phyloP scores from a whole-genome alignment of 805 yeast species.

The Candida tallmaniae region DNA sequence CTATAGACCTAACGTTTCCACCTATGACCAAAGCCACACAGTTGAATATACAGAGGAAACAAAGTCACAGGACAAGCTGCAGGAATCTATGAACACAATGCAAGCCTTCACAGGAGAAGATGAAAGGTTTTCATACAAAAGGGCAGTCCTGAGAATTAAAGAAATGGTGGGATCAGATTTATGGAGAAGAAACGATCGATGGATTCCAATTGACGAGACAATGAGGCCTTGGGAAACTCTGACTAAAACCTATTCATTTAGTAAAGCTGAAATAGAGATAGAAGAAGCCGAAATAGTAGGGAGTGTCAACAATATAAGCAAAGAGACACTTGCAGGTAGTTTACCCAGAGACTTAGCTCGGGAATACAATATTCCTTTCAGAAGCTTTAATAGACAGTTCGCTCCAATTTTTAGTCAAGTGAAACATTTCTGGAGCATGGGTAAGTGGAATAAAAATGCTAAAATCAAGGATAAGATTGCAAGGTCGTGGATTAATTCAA shows the following conservation, averaged over 20 bases:
- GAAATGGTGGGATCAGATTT: conserved; percentile 51
- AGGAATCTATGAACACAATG: conserved; percentile 40
- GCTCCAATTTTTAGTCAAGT: conserved; percentile 20
- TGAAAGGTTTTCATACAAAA: conserved; percentile 65
- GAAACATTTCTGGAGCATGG: conserved; percentile 67
- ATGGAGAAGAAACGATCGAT: conserved; percentile 47
- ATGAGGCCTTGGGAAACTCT: conserved; percentile 59
- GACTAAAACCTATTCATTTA: background rate
- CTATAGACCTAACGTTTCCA: conserved; percentile 63
- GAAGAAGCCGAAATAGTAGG: background rate
- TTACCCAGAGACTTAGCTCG: conserved; percentile 23
- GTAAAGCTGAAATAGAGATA: background rate
- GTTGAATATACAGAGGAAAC: conserved; percentile 14
- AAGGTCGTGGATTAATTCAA: conserved; percentile 44
- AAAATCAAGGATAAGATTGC: conserved; percentile 51
- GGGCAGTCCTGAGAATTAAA: conserved; percentile 63
- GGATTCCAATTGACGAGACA: conserved; percentile 50
- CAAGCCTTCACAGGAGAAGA: conserved; percentile 71
- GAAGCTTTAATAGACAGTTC: conserved; percentile 17
- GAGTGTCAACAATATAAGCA: conserved; percentile 1
- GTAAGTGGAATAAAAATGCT: conserved; percentile 51
- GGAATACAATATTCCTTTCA: conserved; percentile 17
- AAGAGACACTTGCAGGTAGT: conserved; percentile 9
- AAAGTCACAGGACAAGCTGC: conserved; percentile 17
- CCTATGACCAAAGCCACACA: conserved; percentile 50